Conservation (phyloP, 140 eudicot species). For the Cichorium intybus region DNA sequence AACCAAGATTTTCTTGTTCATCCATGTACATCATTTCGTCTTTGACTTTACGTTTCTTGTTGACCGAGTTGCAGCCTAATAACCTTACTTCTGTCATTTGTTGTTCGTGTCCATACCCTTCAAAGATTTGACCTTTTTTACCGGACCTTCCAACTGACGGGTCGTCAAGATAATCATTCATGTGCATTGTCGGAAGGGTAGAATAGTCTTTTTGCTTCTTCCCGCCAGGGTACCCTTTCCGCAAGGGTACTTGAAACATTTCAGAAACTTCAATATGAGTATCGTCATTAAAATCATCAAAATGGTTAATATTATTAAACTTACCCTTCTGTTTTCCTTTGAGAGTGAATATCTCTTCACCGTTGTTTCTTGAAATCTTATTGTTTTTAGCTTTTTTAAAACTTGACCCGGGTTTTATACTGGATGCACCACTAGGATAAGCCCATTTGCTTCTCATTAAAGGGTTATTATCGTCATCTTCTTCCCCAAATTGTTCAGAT, state of each 20-base stretch:
- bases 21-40: constrained; percentile 45
- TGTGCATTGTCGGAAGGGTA: constrained; percentile 39
- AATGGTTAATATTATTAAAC: constrained; percentile 17
- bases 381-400: constrained; percentile 43
- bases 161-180: constrained; percentile 39
- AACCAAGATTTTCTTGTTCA: constrained; percentile 35
- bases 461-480: constrained; percentile 69
- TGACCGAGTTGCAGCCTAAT: constrained; percentile 47
- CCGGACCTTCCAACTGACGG: constrained; percentile 24
- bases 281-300: constrained; percentile 28
- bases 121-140: constrained; percentile 55
- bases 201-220: constrained; percentile 58
- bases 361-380: constrained; percentile 33
- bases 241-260: constrained; percentile 33
- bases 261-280: constrained; percentile 32
- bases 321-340: constrained; percentile 50
- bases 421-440: constrained; percentile 50
- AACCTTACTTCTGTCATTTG: constrained; percentile 42
- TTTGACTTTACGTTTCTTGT: constrained; percentile 63
- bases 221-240: constrained; percentile 35
- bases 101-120: constrained; percentile 34
- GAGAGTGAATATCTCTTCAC: constrained; percentile 16
- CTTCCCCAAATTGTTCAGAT: constrained; percentile 60
- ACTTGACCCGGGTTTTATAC: constrained; percentile 36
- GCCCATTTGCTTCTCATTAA: constrained; percentile 94